These are phyloP conservation scores for Austroboletus festivus DNA, from an alignment of 768 basidiomycete species.

Conservation along the genomic window DNA sequence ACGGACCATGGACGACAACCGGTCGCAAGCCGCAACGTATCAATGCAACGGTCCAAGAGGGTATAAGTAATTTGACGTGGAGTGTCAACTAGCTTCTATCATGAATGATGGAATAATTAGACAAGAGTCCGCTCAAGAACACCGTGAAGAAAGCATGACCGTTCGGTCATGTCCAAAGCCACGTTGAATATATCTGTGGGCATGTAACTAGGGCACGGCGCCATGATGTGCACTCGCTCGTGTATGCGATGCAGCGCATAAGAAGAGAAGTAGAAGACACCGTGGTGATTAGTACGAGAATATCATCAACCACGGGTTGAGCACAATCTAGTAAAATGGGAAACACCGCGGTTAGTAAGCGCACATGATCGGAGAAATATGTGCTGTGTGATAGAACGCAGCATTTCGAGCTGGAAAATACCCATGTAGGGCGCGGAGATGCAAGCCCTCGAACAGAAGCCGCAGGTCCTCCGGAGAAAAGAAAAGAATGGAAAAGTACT, in stretches of 20 bases:
- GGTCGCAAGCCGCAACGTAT: not conserved
- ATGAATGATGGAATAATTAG: conserved; percentile 20
- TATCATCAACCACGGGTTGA: conserved; percentile 89
- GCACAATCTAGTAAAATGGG: conserved; percentile 51
- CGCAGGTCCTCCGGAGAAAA: too few species aligned
- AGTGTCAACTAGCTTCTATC: not conserved
- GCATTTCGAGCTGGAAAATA: too few species aligned
- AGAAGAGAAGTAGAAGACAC: too few species aligned
- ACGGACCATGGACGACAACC: not conserved
- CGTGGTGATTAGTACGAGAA: conserved; percentile 63
- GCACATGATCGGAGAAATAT: too few species aligned
- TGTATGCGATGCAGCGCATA: too few species aligned
- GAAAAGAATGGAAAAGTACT: conserved; percentile 27
- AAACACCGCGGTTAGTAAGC: too few species aligned
- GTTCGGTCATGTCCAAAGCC: not conserved
- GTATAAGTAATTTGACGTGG: conserved; percentile 5
- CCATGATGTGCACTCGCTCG: not conserved
- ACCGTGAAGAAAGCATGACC: conserved; percentile 5
- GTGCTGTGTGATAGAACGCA: too few species aligned
- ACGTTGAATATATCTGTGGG: not conserved
- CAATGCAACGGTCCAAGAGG: conserved; percentile 12
- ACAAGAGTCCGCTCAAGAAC: conserved; percentile 1
- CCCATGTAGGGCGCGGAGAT: too few species aligned
- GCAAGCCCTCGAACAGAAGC: too few species aligned
- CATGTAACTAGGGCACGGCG: not conserved